phyloP scores from a whole-genome alignment of 768 basidiomycete genomes.

The Panus rudis region DNA sequence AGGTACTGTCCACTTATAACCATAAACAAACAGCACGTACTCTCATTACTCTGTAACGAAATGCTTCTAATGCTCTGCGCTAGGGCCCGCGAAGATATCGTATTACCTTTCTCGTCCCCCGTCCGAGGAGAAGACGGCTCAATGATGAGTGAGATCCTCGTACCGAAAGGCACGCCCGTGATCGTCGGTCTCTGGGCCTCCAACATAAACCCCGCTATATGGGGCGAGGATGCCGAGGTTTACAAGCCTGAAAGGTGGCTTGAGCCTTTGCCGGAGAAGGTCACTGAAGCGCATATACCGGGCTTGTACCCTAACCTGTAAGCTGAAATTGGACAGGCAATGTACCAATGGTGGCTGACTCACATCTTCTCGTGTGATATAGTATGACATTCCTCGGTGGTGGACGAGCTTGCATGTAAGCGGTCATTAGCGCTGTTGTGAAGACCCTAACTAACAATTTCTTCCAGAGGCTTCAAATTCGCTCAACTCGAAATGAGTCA shows the following conservation, averaged over 20 bases:
- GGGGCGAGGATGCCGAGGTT: conserved; percentile 41
- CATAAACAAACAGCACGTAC: too few species aligned
- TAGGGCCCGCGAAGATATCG: too few species aligned
- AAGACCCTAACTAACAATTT: background rate
- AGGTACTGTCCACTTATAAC: too few species aligned
- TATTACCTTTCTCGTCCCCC: conserved; percentile 1
- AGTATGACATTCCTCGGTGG: conserved; percentile 35
- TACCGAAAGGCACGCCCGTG: conserved; percentile 31
- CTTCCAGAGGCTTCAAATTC: conserved; percentile 35
- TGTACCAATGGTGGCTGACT: background rate
- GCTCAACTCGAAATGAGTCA: conserved; percentile 38
- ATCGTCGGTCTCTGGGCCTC: conserved; percentile 31
- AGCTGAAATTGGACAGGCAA: background rate
- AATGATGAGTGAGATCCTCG: background rate
- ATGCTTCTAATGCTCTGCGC: too few species aligned
- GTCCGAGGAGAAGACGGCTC: background rate
- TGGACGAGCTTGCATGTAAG: conserved; percentile 29
- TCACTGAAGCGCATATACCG: conserved; percentile 3
- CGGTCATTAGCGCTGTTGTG: background rate
- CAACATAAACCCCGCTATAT: conserved; percentile 35
- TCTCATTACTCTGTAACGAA: too few species aligned
- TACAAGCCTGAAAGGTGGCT: conserved; percentile 48
- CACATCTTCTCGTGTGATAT: conserved; percentile 27
- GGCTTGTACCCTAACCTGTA: conserved; percentile 6
- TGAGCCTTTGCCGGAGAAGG: background rate